Base-by-base conservation (phyloP, 2,329 filamentous ascomycete genomes). In the Diaporthe capsici region DNA sequence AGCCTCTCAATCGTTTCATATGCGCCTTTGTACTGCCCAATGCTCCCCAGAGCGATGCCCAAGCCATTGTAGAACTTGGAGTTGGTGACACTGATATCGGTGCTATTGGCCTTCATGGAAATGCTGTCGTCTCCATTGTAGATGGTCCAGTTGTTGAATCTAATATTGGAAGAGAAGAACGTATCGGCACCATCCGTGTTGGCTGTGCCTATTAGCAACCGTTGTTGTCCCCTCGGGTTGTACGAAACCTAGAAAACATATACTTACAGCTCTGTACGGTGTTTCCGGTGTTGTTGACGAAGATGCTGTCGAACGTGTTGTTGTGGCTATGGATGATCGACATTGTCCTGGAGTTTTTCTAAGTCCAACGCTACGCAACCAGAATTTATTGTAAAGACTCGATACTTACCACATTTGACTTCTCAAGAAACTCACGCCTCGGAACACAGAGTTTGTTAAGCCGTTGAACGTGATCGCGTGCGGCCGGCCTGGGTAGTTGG, bases 401-500 rank as follows among this genome's bases (percentile, higher is more conserved):
- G 49, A 34, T 39, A 76, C 79, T 34, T 76, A 85, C 87, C 88
- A 90, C 88, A 90, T 90, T 79, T 90, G 88, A 75, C 85, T 87
- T 49, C 86, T 83, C 6, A 90, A 73, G 57, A 88, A 89, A 6
- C 80, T 82, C 2, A 90, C 76, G 0, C 87, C 86, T 31, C 84
- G 82, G 6, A 90, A 82, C 6, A 86, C 79, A 0, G 85, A 86
- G 77, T 89, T 86, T 4, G 81, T 86, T 0, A 86, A 82, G 7
- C 85, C 83, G 28, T 81, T 84, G 71, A 90, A 84, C 1, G 87
- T 88, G 55, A 90, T 84, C 10, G 85, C 84, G 71, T 89, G 88
- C 2, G 89, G 89, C 4, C 89, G 83, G 2, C 87, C 81, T 0
- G 85, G 86, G 12, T 75, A 85, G 72, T 88, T 88, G n/a, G 81